phyloP scores from a whole-genome alignment of 176 grass and related monocot species.

The Cymbopogon citratus region DNA sequence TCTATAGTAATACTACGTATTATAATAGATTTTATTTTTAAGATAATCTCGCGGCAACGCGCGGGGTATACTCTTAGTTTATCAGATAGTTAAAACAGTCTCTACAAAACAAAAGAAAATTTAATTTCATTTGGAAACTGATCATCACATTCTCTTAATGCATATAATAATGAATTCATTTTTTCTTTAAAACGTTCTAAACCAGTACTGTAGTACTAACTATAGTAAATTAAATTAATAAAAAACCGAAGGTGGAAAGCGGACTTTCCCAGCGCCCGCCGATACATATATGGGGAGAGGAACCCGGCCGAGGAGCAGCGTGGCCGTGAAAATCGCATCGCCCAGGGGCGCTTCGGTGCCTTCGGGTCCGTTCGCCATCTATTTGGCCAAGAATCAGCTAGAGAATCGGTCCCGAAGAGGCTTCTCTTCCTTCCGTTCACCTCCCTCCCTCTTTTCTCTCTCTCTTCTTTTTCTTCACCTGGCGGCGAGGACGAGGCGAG shows the following conservation, averaged over 20 bases:
- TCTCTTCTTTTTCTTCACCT: neutral
- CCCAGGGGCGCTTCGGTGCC: neutral
- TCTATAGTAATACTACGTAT: too few relatives aligned
- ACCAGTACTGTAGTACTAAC: too few relatives aligned
- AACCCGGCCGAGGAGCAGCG: neutral
- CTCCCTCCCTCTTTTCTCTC: neutral
- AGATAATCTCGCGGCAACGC: too few relatives aligned
- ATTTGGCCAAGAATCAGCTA: neutral
- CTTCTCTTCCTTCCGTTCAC: neutral
- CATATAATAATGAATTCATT: neutral
- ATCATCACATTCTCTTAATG: neutral
- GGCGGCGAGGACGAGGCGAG: neutral
- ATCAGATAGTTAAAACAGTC: neutral
- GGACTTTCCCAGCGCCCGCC: neutral
- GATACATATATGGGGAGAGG: neutral
- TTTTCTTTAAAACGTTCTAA: neutral
- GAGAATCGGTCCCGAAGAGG: neutral
- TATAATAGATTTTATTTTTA: too few relatives aligned
- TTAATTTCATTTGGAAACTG: neutral
- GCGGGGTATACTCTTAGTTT: too few relatives aligned
- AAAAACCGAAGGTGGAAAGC: neutral
- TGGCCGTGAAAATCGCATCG: neutral
- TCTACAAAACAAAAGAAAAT: neutral
- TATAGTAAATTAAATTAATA: neutral
- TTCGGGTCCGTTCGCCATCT: neutral